These are phyloP conservation scores for Russula griseocarnosa DNA, from an alignment of 768 basidiomycete species.

Conservation along the genomic window DNA sequence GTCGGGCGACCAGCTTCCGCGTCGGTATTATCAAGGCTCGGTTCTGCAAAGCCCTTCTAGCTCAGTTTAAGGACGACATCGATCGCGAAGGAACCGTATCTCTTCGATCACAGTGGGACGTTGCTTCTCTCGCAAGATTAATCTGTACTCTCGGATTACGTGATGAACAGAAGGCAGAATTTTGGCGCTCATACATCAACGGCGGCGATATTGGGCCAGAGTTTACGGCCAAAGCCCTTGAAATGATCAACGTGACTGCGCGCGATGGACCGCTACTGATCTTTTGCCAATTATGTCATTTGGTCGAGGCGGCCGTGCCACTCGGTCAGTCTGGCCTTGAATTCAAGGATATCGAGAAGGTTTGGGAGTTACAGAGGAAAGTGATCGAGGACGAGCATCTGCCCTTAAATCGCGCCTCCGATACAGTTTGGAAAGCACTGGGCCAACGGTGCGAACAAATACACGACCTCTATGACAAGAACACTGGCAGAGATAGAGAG, in stretches of 20 bases:
- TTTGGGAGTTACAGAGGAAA: conserved; percentile 7
- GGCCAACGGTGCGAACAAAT: not conserved
- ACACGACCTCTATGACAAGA: not conserved
- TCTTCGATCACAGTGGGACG: conserved; percentile 19
- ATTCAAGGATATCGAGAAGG: not conserved
- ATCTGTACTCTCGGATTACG: conserved; percentile 4
- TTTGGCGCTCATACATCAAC: conserved; percentile 5
- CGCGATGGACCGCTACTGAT: conserved; percentile 18
- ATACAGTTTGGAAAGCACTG: conserved; percentile 4
- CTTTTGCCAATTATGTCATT: conserved; percentile 8
- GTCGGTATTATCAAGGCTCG: conserved; percentile 6
- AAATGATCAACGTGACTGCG: not conserved
- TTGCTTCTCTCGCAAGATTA: conserved; percentile 13
- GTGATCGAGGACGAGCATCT: conserved; percentile 1
- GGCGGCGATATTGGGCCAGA: conserved; percentile 3
- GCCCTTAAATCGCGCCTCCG: not conserved
- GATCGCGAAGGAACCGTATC: not conserved
- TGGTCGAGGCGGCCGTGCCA: not conserved
- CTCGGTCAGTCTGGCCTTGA: not conserved
- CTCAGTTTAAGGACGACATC: conserved; percentile 3
- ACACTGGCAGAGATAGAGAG: not conserved
- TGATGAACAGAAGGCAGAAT: not conserved
- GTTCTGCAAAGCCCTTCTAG: conserved; percentile 6
- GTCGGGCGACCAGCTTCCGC: not conserved
- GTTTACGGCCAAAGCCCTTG: conserved; percentile 9